Evolutionary conservation across 164 flowering plant genomes (phyloP), one percentile per base, ranked within the genome.

Genomic region (Paratinospora sagittata): DNA sequence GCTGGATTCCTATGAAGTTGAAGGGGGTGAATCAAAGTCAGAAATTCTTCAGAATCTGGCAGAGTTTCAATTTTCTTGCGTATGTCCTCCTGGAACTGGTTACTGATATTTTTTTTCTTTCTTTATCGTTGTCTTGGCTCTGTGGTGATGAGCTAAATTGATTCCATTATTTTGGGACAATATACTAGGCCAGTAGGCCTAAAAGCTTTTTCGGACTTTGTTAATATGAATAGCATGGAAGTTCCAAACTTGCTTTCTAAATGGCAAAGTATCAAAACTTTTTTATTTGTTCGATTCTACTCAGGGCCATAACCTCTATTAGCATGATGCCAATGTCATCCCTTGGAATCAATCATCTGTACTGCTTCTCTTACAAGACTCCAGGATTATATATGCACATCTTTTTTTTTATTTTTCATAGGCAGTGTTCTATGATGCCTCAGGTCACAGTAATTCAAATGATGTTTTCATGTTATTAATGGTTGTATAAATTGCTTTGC

Each of bases 1-100:
- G 8, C 74, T 94, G 66, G 98, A 90, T 75, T 81, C 89, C 9
- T 92, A 94, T 79, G 98, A 94, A 82, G 84, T 94, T 79, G 98
- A 94, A 80, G 98, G 97, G 60, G 97, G 87, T 69, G 97, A 90
- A 36, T 79, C 96, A 55, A 92, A 90, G 81, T 83, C 82, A 65
- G 97, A 90, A 82, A 78, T 92, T 27, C 92, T 94, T 65, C 97
- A 90, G 81, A 94, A 94, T 80, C 90, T 94, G 5, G 27, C 92
- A 0, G 98, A 92, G 73, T 94, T 92, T 78, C 98, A 92, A 77
- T 92, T 94, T 78, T 86, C 97, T 80, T 94, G 97, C 82, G 98
- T 94, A 83, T 78, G 98, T 83, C 34, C 66, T 69, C 34, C 23
- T 65, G 12, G 41, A 65, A 33, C 41, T 65, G 8, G 43, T 14